Conservation (phyloP, 2,329 filamentous ascomycete genomes). For the Calonectria fujianensis region DNA sequence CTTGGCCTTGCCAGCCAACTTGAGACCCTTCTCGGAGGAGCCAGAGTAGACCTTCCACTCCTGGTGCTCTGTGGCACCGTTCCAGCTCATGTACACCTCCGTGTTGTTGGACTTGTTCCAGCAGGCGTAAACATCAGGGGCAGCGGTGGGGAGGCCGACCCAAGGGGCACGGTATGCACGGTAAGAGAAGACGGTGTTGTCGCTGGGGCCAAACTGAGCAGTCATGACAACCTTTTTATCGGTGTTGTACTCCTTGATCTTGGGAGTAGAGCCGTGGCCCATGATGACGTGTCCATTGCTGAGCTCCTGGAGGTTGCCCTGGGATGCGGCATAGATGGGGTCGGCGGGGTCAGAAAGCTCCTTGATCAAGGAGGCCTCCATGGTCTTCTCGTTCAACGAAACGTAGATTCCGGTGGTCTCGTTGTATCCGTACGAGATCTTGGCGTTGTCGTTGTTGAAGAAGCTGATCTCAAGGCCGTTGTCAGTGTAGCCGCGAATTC, state of each 20-base stretch:
- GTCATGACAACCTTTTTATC: constrained; percentile 3
- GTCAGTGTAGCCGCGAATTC: constrained; percentile 5
- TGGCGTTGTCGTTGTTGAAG: constrained; percentile 24
- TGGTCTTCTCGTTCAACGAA: constrained; percentile 16
- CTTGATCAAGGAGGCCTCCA: constrained; percentile 19
- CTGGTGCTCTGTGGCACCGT: constrained; percentile 16
- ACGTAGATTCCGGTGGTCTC: constrained; percentile 7
- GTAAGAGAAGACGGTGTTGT: constrained; percentile 13
- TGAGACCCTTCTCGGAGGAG: not conserved
- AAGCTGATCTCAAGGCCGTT: constrained; percentile 22
- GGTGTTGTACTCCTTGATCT: constrained; percentile 22
- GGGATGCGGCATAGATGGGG: constrained; percentile 9
- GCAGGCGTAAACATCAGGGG: constrained; percentile 15
- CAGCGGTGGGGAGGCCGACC: not conserved
- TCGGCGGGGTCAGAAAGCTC: constrained; percentile 8
- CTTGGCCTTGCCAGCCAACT: constrained; percentile 3
- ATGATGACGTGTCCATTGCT: constrained; percentile 6
- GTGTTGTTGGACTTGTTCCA: constrained; percentile 18
- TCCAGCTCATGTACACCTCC: constrained; percentile 24
- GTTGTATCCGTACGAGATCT: constrained; percentile 16
- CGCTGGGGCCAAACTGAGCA: constrained; percentile 10
- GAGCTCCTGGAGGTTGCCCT: constrained; percentile 12
- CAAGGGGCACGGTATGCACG: constrained; percentile 20
- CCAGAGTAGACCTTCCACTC: constrained; percentile 23
- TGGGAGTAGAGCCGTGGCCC: constrained; percentile 17